phyloP scores from a whole-genome alignment of 2,329 filamentous ascomycete genomes.

The Stemphylium lycopersici region DNA sequence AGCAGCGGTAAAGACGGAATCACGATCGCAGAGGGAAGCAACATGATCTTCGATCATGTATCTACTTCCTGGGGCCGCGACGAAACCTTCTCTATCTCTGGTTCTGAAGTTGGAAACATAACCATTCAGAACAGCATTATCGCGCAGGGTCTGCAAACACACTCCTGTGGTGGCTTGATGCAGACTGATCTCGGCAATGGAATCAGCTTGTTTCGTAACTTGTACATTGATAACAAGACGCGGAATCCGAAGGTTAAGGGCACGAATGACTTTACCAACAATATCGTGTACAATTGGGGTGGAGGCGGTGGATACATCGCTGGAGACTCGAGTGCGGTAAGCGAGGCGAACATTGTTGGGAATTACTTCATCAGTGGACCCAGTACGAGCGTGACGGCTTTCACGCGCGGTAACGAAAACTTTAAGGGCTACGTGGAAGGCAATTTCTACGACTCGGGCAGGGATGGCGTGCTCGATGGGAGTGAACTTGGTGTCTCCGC shows the following conservation, averaged over 20 bases:
- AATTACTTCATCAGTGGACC: conserved; percentile 65
- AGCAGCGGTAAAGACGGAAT: conserved; percentile 61
- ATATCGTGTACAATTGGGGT: conserved; percentile 64
- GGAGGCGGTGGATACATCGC: conserved; percentile 62
- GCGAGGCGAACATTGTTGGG: conserved; percentile 60
- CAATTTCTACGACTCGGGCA: conserved; percentile 61
- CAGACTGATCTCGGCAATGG: conserved; percentile 55
- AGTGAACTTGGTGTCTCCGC: conserved; percentile 51
- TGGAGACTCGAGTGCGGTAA: conserved; percentile 56
- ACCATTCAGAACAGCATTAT: conserved; percentile 62
- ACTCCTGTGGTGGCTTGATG: conserved; percentile 60
- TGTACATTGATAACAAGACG: conserved; percentile 65
- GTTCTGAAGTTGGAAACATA: conserved; percentile 53
- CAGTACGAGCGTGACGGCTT: conserved; percentile 57
- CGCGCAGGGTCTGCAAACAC: conserved; percentile 60
- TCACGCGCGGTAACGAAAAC: conserved; percentile 61
- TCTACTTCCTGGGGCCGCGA: conserved; percentile 62
- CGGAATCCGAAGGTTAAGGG: conserved; percentile 64
- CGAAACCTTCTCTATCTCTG: conserved; percentile 61
- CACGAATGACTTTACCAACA: conserved; percentile 60
- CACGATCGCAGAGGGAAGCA: conserved; percentile 59
- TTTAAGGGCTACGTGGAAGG: conserved; percentile 61
- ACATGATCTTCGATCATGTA: conserved; percentile 64
- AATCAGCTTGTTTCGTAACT: conserved; percentile 59
- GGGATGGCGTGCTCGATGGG: conserved; percentile 58